Evolutionary conservation across 768 basidiomycete genomes (phyloP).

Genomic region (Pulveroboletus ravenelii): DNA sequence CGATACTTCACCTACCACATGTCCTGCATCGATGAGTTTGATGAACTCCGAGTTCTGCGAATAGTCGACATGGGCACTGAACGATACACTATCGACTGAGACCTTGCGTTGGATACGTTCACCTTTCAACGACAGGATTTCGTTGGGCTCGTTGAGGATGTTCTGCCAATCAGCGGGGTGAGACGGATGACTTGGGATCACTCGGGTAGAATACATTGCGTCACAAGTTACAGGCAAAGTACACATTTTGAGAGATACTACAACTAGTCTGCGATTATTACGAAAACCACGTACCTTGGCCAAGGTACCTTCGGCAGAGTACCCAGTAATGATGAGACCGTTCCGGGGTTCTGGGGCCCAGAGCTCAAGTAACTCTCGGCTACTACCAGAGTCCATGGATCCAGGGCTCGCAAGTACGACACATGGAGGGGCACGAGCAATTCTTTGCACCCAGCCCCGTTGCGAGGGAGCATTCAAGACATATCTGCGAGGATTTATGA

Average conservation of each 20-base stretch:
- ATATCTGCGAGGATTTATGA: slow-evolving; percentile 41
- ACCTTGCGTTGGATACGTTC: slow-evolving; percentile 76
- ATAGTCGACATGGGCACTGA: slow-evolving; percentile 95
- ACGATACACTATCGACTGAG: slow-evolving; percentile 92
- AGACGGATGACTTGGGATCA: slow-evolving; percentile 5
- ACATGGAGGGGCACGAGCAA: slow-evolving; percentile 89
- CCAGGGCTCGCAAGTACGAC: slow-evolving; percentile 95
- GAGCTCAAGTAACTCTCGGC: slow-evolving; percentile 86
- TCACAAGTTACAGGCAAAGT: slow-evolving; percentile 8
- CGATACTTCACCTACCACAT: slow-evolving; percentile 56
- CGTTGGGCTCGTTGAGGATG: slow-evolving; percentile 89
- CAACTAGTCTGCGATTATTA: background rate
- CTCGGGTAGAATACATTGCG: slow-evolving; percentile 6
- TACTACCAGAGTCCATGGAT: slow-evolving; percentile 85
- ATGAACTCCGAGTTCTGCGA: slow-evolving; percentile 96
- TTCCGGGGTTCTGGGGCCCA: slow-evolving; percentile 96
- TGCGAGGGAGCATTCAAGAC: slow-evolving; percentile 73
- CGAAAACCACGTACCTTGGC: slow-evolving; percentile 78
- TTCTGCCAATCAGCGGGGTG: slow-evolving; percentile 48
- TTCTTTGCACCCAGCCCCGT: slow-evolving; percentile 79
- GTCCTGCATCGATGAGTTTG: slow-evolving; percentile 82
- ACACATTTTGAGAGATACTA: slow-evolving; percentile 14
- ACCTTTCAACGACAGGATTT: slow-evolving; percentile 73
- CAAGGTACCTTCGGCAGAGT: slow-evolving; percentile 93
- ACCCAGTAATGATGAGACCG: slow-evolving; percentile 91